These are phyloP conservation scores for Stipa capillata DNA, from an alignment of 176 grass and related monocot genomes.

Conservation along the genomic window DNA sequence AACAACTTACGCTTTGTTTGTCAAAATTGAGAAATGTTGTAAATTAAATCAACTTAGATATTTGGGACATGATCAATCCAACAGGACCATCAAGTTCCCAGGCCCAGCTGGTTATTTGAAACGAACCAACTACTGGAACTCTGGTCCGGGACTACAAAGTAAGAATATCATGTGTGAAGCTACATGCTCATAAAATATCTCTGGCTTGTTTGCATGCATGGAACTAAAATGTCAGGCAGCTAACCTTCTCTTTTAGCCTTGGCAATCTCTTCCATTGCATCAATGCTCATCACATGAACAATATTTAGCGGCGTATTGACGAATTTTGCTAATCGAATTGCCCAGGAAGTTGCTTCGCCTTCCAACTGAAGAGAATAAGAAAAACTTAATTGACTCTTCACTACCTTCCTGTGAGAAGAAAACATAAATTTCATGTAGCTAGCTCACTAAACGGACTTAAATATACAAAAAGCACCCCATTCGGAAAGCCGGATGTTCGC, in stretches of 20 bases:
- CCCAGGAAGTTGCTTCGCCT: constrained; percentile 89
- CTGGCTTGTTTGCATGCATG: background rate
- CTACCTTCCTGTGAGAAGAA: constrained; percentile 6
- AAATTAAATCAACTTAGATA: constrained; percentile 3
- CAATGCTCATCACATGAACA: constrained; percentile 97
- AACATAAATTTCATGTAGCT: background rate
- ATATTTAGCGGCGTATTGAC: constrained; percentile 85
- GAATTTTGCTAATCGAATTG: constrained; percentile 76
- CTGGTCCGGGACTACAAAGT: background rate
- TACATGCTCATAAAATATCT: background rate
- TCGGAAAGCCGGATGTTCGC: no score
- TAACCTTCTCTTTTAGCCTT: constrained; percentile 88
- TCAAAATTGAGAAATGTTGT: background rate
- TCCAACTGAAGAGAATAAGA: constrained; percentile 55
- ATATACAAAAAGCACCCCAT: background rate
- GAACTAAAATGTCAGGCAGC: background rate
- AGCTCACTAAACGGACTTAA: background rate
- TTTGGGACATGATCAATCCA: background rate
- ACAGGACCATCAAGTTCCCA: background rate
- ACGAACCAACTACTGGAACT: no score
- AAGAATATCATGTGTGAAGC: background rate
- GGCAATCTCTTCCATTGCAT: constrained; percentile 96
- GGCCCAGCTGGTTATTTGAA: background rate
- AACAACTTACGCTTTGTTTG: constrained; percentile 14
- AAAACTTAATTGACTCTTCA: background rate